These are phyloP conservation scores for Sporobolomyces roseus DNA, from an alignment of 768 basidiomycete genomes.

Conservation along the genomic window DNA sequence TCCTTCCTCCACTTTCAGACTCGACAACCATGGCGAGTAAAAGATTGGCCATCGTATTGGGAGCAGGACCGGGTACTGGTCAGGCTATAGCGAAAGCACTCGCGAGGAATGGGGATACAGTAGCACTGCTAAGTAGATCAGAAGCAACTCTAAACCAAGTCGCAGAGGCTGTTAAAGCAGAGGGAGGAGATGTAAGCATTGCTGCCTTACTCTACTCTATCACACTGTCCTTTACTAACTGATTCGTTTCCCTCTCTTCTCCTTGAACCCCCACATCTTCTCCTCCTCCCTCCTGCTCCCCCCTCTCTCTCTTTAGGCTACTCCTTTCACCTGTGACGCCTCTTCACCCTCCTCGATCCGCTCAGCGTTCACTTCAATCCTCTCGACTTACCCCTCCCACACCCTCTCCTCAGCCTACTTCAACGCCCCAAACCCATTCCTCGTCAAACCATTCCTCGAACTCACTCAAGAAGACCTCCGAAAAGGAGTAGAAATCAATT, in stretches of 20 bases:
- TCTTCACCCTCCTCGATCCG: too few species aligned
- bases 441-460: conserved; percentile 45
- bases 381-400: neutral
- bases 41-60: conserved; percentile 26
- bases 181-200: conserved; percentile 26
- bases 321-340: too few species aligned
- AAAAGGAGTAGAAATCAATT: conserved; percentile 30
- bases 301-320: too few species aligned
- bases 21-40: neutral
- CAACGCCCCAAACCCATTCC: conserved; percentile 42
- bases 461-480: conserved; percentile 11
- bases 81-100: conserved; percentile 34
- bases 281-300: too few species aligned
- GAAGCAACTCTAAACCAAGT: conserved; percentile 9
- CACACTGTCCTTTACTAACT: neutral
- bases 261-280: too few species aligned
- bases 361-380: neutral
- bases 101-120: conserved; percentile 16
- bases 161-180: conserved; percentile 12
- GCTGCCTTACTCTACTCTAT: neutral
- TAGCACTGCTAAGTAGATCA: conserved; percentile 44
- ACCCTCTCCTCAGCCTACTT: conserved; percentile 35
- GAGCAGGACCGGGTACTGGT: conserved; percentile 33
- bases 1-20: too few species aligned
- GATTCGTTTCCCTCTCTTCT: neutral